Base-by-base conservation (phyloP, 306 rosid genomes). In the Lathyrus tuberosus region DNA sequence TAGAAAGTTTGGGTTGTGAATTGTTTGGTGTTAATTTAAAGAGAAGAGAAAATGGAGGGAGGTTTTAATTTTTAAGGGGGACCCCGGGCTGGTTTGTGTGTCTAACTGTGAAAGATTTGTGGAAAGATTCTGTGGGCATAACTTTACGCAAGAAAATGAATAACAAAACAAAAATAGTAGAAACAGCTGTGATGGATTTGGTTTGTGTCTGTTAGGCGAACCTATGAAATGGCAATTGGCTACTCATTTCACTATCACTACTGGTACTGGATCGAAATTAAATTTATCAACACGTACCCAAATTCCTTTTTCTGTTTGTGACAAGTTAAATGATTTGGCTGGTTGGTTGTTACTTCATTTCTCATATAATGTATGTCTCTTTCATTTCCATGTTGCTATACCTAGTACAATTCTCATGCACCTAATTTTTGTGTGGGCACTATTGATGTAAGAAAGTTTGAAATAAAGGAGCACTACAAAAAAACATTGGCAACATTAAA, bases 91-190 rank as follows among this genome's bases (percentile, higher is more conserved):
- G 33, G 44, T 33, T 35, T 35, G 40, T 51, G 64, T 57, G 72
- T 82, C 71, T 79, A 71, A 84, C 83, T 78, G 85, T 80, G 85
- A 85, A 75, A 86, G 96, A 91, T 91, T 84, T 88, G 78, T 71
- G 84, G 77, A 67, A 84, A 91, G 96, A 88, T 91, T 91, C 96
- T 80, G 54, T 62, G 74, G 85, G 86, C 77, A 77, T 72, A 24
- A 74, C 89, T 87, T 92, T 81, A 84, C 76, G 84, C 71, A 54
- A 51, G 78, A 57, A 83, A 52, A 65, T 72, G 79, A 77, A 80
- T 53, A 84, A 52, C 51, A 86, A 85, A 86, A 76, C 87, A 83
- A 70, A 68, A 76, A 80, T 52, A 77, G 82, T 80, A 85, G 54
- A 63, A 75, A 62, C 79, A 76, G 77, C 78, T 81, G 74, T 75